These are phyloP conservation scores for Cyamopsis tetragonoloba DNA, from an alignment of 306 rosid genomes.

Conservation along the genomic window DNA sequence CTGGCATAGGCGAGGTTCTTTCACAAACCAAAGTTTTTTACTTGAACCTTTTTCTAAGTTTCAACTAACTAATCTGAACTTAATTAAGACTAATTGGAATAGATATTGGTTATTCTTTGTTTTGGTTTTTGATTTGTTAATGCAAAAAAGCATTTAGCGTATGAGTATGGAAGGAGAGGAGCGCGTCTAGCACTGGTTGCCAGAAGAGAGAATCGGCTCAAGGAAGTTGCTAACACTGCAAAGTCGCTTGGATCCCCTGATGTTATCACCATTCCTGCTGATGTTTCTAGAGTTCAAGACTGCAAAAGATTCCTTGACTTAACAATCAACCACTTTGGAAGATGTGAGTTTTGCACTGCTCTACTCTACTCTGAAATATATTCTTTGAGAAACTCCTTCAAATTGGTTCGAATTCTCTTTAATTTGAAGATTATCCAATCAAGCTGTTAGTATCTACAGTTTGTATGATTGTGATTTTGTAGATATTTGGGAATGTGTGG, in stretches of 20 bases:
- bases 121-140: not conserved
- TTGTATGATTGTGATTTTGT: not conserved
- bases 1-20: slow-evolving; percentile 58
- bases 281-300: slow-evolving; percentile 41
- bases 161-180: slow-evolving; percentile 46
- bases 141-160: slow-evolving; percentile 40
- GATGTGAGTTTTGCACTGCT: slow-evolving; percentile 27
- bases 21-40: too few species aligned
- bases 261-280: slow-evolving; percentile 38
- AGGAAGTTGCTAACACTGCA: slow-evolving; percentile 32
- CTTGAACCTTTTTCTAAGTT: too few species aligned
- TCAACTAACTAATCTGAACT: not conserved
- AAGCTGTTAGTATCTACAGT: too few species aligned
- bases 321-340: slow-evolving; percentile 40
- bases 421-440: too few species aligned
- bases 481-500: not conserved
- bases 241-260: slow-evolving; percentile 35
- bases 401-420: too few species aligned
- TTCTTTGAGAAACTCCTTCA: too few species aligned
- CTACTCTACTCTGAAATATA: too few species aligned
- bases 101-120: not conserved
- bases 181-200: slow-evolving; percentile 48
- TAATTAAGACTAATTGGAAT: too few species aligned
- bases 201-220: slow-evolving; percentile 41
- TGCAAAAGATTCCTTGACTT: slow-evolving; percentile 37